These are phyloP conservation scores for Diddensiella transvaalensis DNA, from an alignment of 805 yeast species.

Conservation along the genomic window DNA sequence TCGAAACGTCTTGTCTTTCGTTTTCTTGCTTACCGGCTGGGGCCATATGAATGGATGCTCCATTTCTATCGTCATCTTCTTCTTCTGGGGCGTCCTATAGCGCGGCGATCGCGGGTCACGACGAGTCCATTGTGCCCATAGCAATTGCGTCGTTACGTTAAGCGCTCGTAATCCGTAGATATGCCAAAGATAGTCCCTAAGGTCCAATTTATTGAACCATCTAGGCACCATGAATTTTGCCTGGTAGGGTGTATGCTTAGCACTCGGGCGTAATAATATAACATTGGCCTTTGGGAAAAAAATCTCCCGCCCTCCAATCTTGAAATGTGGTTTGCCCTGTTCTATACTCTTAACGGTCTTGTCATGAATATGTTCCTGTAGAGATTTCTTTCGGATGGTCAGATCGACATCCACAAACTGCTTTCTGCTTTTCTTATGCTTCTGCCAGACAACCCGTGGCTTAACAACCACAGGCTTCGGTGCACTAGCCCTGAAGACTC, in stretches of 20 bases:
- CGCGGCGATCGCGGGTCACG: slow-evolving; percentile 61
- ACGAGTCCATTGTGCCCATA: slow-evolving; percentile 66
- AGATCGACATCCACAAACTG: not conserved
- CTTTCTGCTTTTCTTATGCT: not conserved
- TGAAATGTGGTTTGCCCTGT: slow-evolving; percentile 70
- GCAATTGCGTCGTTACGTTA: slow-evolving; percentile 79
- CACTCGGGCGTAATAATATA: slow-evolving; percentile 79
- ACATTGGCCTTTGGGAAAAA: slow-evolving; percentile 86
- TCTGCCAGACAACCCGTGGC: not conserved
- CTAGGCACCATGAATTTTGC: slow-evolving; percentile 95
- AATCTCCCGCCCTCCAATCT: slow-evolving; percentile 68
- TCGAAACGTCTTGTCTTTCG: slow-evolving; percentile 26
- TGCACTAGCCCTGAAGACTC: slow-evolving; percentile 16
- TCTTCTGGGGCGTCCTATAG: slow-evolving; percentile 72
- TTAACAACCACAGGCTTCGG: slow-evolving; percentile 22
- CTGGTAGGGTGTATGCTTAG: slow-evolving; percentile 96
- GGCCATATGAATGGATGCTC: slow-evolving; percentile 97
- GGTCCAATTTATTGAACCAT: slow-evolving; percentile 87
- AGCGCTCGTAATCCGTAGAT: slow-evolving; percentile 87
- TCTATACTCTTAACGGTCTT: slow-evolving; percentile 18
- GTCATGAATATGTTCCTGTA: slow-evolving; percentile 14
- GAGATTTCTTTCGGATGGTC: not conserved
- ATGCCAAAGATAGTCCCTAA: slow-evolving; percentile 89
- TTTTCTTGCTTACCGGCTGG: slow-evolving; percentile 43
- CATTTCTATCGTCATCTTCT: slow-evolving; percentile 97